Evolutionary conservation across 352 stramenopile species (phyloP).

Genomic region (Globisporangium rhizosaccharum): DNA sequence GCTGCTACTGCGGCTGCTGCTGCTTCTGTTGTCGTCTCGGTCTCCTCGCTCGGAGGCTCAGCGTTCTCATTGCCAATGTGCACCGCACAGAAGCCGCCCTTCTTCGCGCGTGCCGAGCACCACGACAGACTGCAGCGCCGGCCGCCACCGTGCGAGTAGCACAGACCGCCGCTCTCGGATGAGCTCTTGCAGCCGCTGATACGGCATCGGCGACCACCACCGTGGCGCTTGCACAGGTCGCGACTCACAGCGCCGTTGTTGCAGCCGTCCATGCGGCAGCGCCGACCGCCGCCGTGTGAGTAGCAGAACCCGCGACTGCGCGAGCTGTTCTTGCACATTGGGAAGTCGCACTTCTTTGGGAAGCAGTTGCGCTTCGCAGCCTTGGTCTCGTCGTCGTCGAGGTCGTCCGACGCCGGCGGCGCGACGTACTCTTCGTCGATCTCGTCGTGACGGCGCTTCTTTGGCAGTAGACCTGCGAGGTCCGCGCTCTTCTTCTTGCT

Average conservation of each 20-base stretch:
- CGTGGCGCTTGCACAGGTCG: constrained; percentile 78
- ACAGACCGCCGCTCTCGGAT: constrained; percentile 64
- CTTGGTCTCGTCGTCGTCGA: constrained; percentile 11
- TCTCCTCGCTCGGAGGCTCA: constrained; percentile 5
- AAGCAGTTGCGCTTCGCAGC: constrained; percentile 53
- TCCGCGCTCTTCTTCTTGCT: constrained; percentile 3
- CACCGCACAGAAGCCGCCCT: constrained; percentile 60
- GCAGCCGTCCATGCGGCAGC: constrained; percentile 61
- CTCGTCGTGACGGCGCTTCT: constrained; percentile 23
- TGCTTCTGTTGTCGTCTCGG: neutral
- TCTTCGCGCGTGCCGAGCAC: constrained; percentile 72
- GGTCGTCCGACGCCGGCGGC: neutral
- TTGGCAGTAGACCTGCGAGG: constrained; percentile 15
- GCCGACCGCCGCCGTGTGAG: constrained; percentile 60
- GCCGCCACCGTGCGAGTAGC: constrained; percentile 72
- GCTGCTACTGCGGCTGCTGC: neutral
- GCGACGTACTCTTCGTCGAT: constrained; percentile 8
- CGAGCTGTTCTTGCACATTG: constrained; percentile 81
- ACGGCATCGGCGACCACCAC: constrained; percentile 60
- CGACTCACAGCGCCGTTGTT: constrained; percentile 71
- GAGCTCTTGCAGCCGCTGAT: constrained; percentile 67
- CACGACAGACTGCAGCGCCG: constrained; percentile 59
- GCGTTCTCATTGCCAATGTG: constrained; percentile 37
- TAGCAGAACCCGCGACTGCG: constrained; percentile 77
- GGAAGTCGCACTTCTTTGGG: constrained; percentile 81